Percentiles rank a stretch among this genome's conserved stretches.
Evolutionary conservation across 768 basidiomycete genomes (phyloP).

Genomic region (Inosperma sp.): DNA sequence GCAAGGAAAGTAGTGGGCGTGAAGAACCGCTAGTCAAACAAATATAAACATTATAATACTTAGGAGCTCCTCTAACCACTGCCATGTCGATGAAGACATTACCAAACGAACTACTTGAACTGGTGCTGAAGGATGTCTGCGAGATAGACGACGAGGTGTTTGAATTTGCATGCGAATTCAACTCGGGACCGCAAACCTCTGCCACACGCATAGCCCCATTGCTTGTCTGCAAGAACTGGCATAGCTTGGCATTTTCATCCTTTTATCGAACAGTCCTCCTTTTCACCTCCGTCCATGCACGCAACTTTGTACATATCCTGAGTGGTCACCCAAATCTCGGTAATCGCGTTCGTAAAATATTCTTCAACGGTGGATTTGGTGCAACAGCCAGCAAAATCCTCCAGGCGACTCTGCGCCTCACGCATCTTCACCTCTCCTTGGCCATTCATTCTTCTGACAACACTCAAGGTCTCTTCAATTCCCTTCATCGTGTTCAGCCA

Average conservation of each 20-base stretch:
- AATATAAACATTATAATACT: background rate
- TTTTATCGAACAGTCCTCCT: background rate
- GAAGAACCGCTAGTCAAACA: background rate
- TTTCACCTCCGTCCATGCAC: background rate
- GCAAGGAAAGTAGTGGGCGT: too few species aligned
- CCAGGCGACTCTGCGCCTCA: background rate
- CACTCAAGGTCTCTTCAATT: background rate
- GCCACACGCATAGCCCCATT: background rate
- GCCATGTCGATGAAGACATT: background rate
- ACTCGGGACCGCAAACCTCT: background rate
- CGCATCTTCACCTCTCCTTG: background rate
- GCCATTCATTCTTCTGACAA: background rate
- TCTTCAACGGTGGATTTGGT: background rate
- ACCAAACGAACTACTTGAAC: background rate
- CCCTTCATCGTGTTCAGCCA: background rate
- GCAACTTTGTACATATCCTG: too few species aligned
- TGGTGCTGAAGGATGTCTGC: background rate
- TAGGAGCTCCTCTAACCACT: too few species aligned
- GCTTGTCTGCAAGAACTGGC: background rate
- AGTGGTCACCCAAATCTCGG: background rate
- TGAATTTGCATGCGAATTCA: slow-evolving; percentile 1
- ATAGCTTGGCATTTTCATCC: background rate
- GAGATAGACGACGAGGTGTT: background rate
- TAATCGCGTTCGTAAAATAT: background rate
- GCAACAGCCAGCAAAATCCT: background rate